Evolutionary conservation across 2,329 filamentous ascomycete species (phyloP).

Genomic region (Aspergillus awamori): DNA sequence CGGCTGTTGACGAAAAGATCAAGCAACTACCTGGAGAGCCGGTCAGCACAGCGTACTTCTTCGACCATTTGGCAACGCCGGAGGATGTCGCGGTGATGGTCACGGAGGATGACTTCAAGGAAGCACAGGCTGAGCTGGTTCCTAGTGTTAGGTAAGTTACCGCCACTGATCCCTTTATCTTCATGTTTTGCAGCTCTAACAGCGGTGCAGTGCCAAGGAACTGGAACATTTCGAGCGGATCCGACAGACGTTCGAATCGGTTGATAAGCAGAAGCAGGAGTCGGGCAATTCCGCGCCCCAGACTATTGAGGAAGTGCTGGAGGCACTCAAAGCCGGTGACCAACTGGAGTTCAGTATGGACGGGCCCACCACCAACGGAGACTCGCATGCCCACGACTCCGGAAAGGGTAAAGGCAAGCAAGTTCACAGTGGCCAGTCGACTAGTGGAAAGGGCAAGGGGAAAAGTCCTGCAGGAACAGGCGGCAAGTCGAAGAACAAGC

Average conservation of each 20-base stretch:
- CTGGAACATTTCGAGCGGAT: slow-evolving; percentile 88
- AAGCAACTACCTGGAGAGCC: slow-evolving; percentile 59
- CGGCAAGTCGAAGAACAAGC: slow-evolving; percentile 44
- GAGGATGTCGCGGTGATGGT: slow-evolving; percentile 88
- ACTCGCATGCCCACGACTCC: slow-evolving; percentile 23
- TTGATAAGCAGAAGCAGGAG: slow-evolving; percentile 50
- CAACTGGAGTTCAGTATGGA: slow-evolving; percentile 23
- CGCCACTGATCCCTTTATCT: not conserved
- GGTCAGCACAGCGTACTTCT: slow-evolving; percentile 89
- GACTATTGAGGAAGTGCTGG: slow-evolving; percentile 43
- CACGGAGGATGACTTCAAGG: slow-evolving; percentile 82
- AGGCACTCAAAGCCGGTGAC: slow-evolving; percentile 36
- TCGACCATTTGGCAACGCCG: slow-evolving; percentile 83
- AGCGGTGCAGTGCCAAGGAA: slow-evolving; percentile 72
- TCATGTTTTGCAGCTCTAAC: slow-evolving; percentile 24
- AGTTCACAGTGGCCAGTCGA: slow-evolving; percentile 36
- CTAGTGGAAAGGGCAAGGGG: slow-evolving; percentile 32
- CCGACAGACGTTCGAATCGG: slow-evolving; percentile 74
- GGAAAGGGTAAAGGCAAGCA: slow-evolving; percentile 39
- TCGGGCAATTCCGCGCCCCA: slow-evolving; percentile 27
- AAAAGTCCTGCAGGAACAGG: slow-evolving; percentile 16
- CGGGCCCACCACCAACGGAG: slow-evolving; percentile 32
- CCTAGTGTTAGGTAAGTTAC: slow-evolving; percentile 69
- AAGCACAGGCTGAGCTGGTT: slow-evolving; percentile 82
- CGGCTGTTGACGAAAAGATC: slow-evolving; percentile 81